Base-by-base conservation (phyloP, 2,329 filamentous ascomycete species). In the Fusarium sp. region DNA sequence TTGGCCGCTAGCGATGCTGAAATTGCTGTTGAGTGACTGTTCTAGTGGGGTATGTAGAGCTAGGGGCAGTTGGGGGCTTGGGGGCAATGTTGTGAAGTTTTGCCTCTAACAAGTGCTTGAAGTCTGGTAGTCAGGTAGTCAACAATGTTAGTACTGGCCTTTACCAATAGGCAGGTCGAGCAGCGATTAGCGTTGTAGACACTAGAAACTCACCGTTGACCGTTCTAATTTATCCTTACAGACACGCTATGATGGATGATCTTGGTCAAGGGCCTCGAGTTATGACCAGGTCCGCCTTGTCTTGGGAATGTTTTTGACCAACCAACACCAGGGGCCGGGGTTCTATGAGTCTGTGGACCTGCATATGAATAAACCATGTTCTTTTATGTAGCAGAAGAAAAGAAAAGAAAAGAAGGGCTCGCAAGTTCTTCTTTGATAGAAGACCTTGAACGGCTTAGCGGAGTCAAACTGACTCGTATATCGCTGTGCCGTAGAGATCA, bases 311-410 rank as follows among this genome's bases (percentile, higher is more conserved):
- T n/a, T 33, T 15, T 16, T 35, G 41, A 45, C 36, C 30, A 61
- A 57, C 38, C 33, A 51, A 30, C 26, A 59, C 7, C 26, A 51
- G 4, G 20, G 13, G 42, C 44, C 20, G 31, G 56, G 56, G 42
- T 36, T 30, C 14, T 31, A 35, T 36, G 33, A 59, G 39, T 35
- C 39, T 65, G 64, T 67, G 64, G 64, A 67, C 57, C 64, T 61
- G 53, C 45, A 67, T 47, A 67, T 61, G 62, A 39, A 53, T 41
- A 53, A 44, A 41, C 51, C 28, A 45, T 38, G 62, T 54, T 47
- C 4, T 36, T 26, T 31, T 64, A 14, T 39, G 12, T 55, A 33
- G 26, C 11, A 60, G 47, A 55, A 41, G 35, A 54, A 42, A 16
- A 36, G 24, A n/a, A n/a, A 47, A 47, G 33, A 64, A 50, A 41